Conservation (phyloP, 1,139 yeast species). For the Blastobotrys serpentis region DNA sequence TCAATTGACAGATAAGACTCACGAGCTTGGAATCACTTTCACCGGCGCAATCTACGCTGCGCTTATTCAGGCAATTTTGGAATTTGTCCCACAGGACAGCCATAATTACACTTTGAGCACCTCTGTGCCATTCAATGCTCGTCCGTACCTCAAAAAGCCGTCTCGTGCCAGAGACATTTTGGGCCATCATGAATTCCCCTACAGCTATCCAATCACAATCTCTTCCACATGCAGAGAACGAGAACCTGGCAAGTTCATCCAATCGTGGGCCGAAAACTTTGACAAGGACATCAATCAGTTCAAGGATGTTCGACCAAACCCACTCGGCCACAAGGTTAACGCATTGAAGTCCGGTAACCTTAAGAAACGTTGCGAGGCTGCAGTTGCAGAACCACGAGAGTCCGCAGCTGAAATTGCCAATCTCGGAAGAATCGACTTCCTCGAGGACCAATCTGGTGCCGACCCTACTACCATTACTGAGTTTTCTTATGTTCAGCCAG, state of each 20-base stretch:
- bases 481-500: constrained; percentile 16
- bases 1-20: constrained; percentile 12
- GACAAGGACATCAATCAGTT: constrained; percentile 7
- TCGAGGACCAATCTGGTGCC: constrained; percentile 1
- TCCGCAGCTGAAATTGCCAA: constrained; percentile 18
- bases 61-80: constrained; percentile 19
- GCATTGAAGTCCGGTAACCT: constrained; percentile 6
- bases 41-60: constrained; percentile 20
- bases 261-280: constrained; percentile 19
- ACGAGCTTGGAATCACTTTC: constrained; percentile 18
- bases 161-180: constrained; percentile 10
- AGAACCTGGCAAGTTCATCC: constrained; percentile 12
- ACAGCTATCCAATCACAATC: not conserved
- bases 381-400: not conserved
- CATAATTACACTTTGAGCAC: constrained; percentile 11
- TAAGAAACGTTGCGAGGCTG: constrained; percentile 1
- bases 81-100: constrained; percentile 11
- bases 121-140: constrained; percentile 14
- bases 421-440: constrained; percentile 11
- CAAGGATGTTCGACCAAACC: constrained; percentile 6
- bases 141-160: constrained; percentile 12
- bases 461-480: constrained; percentile 12
- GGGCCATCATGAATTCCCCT: constrained; percentile 14
- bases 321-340: constrained; percentile 5
- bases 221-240: not conserved